phyloP scores from a whole-genome alignment of 1,139 yeast genomes.

The Magnusiomyces ingens region DNA sequence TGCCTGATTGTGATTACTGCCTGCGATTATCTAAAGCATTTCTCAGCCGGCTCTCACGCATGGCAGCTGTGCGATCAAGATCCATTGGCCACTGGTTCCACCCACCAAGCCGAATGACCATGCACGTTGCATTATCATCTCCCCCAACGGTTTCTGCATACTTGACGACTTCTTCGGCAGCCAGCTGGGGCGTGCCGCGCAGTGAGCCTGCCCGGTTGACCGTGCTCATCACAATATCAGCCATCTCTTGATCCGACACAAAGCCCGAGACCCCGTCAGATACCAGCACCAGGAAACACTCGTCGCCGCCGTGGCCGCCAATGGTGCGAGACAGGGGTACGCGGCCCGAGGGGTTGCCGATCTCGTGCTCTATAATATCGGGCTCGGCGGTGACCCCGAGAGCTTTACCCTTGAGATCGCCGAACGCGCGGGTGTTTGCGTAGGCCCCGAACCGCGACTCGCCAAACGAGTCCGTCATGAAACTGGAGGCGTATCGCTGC shows the following conservation, averaged over 20 bases:
- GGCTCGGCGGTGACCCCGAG: slow-evolving; percentile 92
- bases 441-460: slow-evolving; percentile 77
- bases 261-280: slow-evolving; percentile 84
- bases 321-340: slow-evolving; percentile 32
- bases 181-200: slow-evolving; percentile 73
- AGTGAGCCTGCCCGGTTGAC: slow-evolving; percentile 60
- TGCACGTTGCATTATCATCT: slow-evolving; percentile 89
- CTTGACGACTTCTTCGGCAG: slow-evolving; percentile 78
- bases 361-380: slow-evolving; percentile 59
- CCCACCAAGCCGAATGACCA: slow-evolving; percentile 70
- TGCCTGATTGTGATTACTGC: not conserved
- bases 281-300: slow-evolving; percentile 67
- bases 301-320: slow-evolving; percentile 52
- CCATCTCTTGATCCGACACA: slow-evolving; percentile 83
- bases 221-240: slow-evolving; percentile 72
- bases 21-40: slow-evolving; percentile 34
- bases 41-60: slow-evolving; percentile 66
- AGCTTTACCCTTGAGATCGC: slow-evolving; percentile 72
- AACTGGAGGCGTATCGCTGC: slow-evolving; percentile 61
- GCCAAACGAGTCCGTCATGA: slow-evolving; percentile 88
- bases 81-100: slow-evolving; percentile 89
- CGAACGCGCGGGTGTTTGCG: slow-evolving; percentile 92
- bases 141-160: slow-evolving; percentile 87
- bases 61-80: slow-evolving; percentile 71
- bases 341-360: slow-evolving; percentile 40